Evolutionary conservation across 2,329 filamentous ascomycete genomes (phyloP).

Genomic region (Falciphora oryzae): DNA sequence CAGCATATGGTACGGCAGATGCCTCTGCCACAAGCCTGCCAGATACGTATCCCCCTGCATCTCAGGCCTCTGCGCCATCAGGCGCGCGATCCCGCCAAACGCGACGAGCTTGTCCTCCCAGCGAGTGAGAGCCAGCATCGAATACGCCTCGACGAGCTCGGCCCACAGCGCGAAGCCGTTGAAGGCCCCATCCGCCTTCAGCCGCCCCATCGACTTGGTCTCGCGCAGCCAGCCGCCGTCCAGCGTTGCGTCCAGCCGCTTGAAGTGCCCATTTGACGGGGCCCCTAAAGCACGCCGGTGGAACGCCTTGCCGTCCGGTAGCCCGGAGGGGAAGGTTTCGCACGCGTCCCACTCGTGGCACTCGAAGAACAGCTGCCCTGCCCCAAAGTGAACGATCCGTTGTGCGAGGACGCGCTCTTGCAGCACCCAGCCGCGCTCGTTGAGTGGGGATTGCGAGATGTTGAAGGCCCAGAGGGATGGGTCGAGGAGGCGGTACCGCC

Average conservation of each 20-base stretch:
- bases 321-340: no score
- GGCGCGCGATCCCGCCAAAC: conserved; percentile 11
- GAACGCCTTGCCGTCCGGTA: no score
- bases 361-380: conserved; percentile 11
- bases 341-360: conserved; percentile 2
- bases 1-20: neutral
- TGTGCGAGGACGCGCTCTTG: conserved; percentile 11
- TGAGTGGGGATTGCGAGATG: neutral
- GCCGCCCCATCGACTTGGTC: no score
- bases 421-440: conserved; percentile 7
- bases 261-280: no score
- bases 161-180: conserved; percentile 7
- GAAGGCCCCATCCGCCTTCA: no score
- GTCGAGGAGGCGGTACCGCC: no score
- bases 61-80: conserved; percentile 1
- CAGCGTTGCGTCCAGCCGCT: no score
- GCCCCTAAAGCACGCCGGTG: no score
- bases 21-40: conserved; percentile 1
- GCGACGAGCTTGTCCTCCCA: conserved; percentile 13
- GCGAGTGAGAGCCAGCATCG: conserved; percentile 9
- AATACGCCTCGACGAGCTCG: conserved; percentile 10
- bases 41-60: neutral
- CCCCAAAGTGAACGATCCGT: conserved; percentile 9
- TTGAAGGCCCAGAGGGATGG: conserved; percentile 6
- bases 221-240: no score